A percentile compares a stretch with the other conserved stretches of the same genome.
phyloP scores from a whole-genome alignment of 2,329 filamentous ascomycete genomes.

The Cadophora sp. region DNA sequence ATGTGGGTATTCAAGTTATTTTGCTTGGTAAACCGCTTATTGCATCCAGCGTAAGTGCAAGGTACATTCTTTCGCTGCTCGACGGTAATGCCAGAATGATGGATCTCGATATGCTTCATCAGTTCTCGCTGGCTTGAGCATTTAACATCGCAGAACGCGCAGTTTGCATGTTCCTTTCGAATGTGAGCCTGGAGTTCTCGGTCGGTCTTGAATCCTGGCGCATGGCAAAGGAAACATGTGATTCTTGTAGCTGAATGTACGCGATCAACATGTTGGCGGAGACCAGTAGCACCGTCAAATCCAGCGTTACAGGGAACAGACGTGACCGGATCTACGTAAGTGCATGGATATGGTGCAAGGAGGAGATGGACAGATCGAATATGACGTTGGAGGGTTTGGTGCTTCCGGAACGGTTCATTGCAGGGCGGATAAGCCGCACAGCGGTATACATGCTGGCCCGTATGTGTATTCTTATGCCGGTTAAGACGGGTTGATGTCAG shows the following conservation, averaged over 20 bases:
- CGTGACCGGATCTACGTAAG: conserved; percentile 58
- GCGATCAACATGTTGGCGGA: conserved; percentile 74
- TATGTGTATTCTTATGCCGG: conserved; percentile 79
- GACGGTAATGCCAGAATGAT: conserved; percentile 70
- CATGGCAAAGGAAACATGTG: conserved; percentile 77
- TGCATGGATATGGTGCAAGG: conserved; percentile 74
- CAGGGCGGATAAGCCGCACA: conserved; percentile 76
- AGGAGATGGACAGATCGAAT: conserved; percentile 78
- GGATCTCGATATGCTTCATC: conserved; percentile 78
- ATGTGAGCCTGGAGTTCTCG: conserved; percentile 76
- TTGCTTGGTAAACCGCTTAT: conserved; percentile 78
- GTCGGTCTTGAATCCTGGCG: conserved; percentile 70
- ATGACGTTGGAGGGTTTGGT: conserved; percentile 84
- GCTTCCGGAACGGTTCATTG: conserved; percentile 82
- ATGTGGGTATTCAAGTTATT: conserved; percentile 86
- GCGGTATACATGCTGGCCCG: conserved; percentile 75
- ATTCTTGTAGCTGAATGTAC: conserved; percentile 74
- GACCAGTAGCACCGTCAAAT: conserved; percentile 75
- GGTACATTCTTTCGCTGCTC: conserved; percentile 68
- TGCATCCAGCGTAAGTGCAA: conserved; percentile 74
- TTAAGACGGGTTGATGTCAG: conserved; percentile 79
- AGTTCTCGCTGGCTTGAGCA: conserved; percentile 72
- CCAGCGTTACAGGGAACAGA: conserved; percentile 66
- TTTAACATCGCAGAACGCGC: conserved; percentile 73
- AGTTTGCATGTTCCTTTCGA: conserved; percentile 74